These are phyloP conservation scores for Apophysomyces elegans DNA, from an alignment of 371 early-diverging fungal species.

Conservation along the genomic window DNA sequence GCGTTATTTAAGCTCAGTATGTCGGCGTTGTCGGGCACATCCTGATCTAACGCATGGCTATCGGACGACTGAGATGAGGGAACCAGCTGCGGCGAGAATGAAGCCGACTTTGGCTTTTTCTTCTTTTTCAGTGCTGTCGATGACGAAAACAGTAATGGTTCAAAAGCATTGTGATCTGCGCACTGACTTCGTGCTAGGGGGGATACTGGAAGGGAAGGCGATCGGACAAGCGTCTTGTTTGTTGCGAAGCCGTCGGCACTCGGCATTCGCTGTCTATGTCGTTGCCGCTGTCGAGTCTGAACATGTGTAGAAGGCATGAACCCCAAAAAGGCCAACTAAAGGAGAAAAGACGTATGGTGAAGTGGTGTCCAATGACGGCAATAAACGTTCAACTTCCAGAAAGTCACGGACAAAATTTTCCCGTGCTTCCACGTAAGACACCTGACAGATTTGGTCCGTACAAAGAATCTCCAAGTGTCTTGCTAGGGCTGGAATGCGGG, in stretches of 20 bases:
- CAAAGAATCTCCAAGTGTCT: too few relatives aligned
- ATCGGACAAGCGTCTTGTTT: slow-evolving; percentile 1
- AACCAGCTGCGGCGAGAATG: slow-evolving; percentile 1
- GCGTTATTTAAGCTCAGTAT: slow-evolving; percentile 5
- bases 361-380: background rate
- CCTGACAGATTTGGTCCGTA: too few relatives aligned
- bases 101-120: background rate
- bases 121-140: background rate
- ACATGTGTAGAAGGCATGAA: background rate
- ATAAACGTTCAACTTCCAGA: background rate
- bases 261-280: slow-evolving; percentile 2
- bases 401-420: too few relatives aligned
- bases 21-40: slow-evolving; percentile 5
- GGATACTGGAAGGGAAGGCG: slow-evolving; percentile 1
- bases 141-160: background rate
- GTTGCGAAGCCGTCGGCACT: background rate
- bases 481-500: too few relatives aligned
- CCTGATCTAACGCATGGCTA: background rate
- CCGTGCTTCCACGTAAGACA: too few relatives aligned
- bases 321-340: too few relatives aligned
- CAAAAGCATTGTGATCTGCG: slow-evolving; percentile 5
- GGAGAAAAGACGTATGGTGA: background rate
- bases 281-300: background rate
- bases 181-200: background rate
- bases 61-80: background rate